These are phyloP conservation scores for Aspergillus pseudoviridinutans DNA, from an alignment of 2,329 filamentous ascomycete genomes.

Conservation along the genomic window DNA sequence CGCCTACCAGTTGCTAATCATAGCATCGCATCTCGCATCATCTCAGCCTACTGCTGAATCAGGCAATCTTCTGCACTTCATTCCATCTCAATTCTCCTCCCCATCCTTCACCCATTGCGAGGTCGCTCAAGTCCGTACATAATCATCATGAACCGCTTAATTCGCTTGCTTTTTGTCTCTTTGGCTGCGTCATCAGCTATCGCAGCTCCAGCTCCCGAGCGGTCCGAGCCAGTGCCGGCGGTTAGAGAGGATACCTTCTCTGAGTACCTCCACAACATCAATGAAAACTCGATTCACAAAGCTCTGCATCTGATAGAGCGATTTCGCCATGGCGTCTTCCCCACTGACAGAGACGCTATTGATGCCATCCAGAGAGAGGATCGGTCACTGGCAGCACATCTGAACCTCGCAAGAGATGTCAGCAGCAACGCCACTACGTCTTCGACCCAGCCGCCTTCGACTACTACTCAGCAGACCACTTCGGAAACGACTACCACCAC, in stretches of 20 bases:
- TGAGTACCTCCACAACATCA: conserved; percentile 54
- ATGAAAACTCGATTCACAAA: conserved; percentile 60
- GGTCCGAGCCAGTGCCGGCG: conserved; percentile 8
- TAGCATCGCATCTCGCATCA: not conserved
- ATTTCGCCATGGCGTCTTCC: conserved; percentile 66
- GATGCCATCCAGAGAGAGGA: conserved; percentile 61
- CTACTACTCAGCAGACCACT: conserved; percentile 7
- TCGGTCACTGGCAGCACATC: conserved; percentile 57
- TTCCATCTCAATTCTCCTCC: not conserved
- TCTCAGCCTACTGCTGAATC: not conserved
- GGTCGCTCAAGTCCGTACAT: not conserved
- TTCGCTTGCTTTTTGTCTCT: conserved; percentile 23
- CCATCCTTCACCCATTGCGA: not conserved
- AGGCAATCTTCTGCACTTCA: not conserved
- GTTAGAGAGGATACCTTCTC: conserved; percentile 41
- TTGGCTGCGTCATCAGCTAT: conserved; percentile 23
- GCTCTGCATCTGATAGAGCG: conserved; percentile 63
- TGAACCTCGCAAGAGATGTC: conserved; percentile 60
- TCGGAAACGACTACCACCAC: conserved; percentile 6
- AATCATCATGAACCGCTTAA: conserved; percentile 12
- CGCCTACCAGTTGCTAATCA: not conserved
- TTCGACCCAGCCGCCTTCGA: conserved; percentile 6
- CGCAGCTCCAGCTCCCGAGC: conserved; percentile 19
- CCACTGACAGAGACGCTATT: conserved; percentile 60
- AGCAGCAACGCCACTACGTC: conserved; percentile 17